Conservation (phyloP, 257 asterid genomes). For the Misopates orontium region DNA sequence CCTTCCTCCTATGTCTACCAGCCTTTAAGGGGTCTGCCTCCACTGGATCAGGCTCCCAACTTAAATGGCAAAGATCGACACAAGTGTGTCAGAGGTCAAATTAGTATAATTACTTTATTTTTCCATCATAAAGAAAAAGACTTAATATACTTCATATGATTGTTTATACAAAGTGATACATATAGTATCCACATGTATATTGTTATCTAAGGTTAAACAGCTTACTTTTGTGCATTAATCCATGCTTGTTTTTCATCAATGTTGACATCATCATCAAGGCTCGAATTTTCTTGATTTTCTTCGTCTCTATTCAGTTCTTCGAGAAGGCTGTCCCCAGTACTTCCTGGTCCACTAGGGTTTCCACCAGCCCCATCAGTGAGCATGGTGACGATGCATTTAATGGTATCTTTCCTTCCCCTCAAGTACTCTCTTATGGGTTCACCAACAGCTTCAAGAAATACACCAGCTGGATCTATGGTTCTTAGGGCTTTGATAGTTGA, state of each 20-base stretch:
- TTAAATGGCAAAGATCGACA: constrained; percentile 38
- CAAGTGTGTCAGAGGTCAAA: constrained; percentile 33
- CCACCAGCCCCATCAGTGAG: constrained; percentile 97
- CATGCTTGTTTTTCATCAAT: constrained; percentile 92
- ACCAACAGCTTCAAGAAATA: constrained; percentile 95
- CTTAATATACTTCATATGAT: constrained; percentile 15
- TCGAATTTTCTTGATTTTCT: constrained; percentile 83
- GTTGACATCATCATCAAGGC: constrained; percentile 70
- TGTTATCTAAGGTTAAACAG: constrained; percentile 5
- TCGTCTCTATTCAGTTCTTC: constrained; percentile 96
- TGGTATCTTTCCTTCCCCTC: constrained; percentile 93
- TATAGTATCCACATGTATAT: constrained; percentile 5
- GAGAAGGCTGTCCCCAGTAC: constrained; percentile 91
- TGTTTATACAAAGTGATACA: background rate
- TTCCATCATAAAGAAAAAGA: background rate
- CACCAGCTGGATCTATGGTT: constrained; percentile 96
- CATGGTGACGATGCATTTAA: constrained; percentile 96
- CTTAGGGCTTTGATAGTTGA: constrained; percentile 97
- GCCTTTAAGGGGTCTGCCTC: constrained; percentile 93
- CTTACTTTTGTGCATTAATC: constrained; percentile 83
- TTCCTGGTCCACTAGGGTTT: constrained; percentile 71
- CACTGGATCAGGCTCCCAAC: constrained; percentile 99
- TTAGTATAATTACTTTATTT: constrained; percentile 9
- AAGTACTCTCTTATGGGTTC: constrained; percentile 97
- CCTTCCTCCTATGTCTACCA: constrained; percentile 77